These are phyloP conservation scores for Clitocybe nebularis DNA, from an alignment of 1,284 basidiomycete species.

Conservation along the genomic window DNA sequence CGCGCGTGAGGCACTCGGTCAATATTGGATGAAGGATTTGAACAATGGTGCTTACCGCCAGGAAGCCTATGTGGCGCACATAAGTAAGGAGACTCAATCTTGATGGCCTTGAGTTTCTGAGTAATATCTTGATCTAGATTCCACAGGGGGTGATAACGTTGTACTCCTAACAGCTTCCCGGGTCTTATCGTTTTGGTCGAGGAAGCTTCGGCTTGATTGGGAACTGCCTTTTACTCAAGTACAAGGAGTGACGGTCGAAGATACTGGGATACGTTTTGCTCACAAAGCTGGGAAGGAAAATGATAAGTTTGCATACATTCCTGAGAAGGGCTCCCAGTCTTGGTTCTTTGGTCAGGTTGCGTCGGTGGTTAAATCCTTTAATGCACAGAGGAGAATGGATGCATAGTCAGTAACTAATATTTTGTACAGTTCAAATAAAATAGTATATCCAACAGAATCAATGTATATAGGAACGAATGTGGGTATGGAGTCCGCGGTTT, in stretches of 20 bases:
- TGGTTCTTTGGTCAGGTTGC: conserved; percentile 80
- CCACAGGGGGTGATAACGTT: conserved; percentile 80
- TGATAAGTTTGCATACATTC: conserved; percentile 74
- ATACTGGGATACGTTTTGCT: conserved; percentile 84
- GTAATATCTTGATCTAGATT: conserved; percentile 39
- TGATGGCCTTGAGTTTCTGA: conserved; percentile 10
- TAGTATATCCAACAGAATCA: too few relatives aligned
- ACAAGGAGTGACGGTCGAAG: conserved; percentile 85
- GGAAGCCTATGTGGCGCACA: conserved; percentile 91
- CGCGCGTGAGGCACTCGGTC: conserved; percentile 87
- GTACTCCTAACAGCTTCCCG: conserved; percentile 78
- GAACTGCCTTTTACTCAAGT: conserved; percentile 88
- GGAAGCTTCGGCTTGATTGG: conserved; percentile 86
- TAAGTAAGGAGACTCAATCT: conserved; percentile 43
- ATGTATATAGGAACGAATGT: too few relatives aligned
- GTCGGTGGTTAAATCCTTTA: conserved; percentile 70
- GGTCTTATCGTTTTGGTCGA: conserved; percentile 84
- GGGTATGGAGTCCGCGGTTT: too few relatives aligned
- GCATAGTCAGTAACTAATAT: conserved; percentile 19
- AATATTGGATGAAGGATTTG: conserved; percentile 94
- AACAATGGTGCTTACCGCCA: conserved; percentile 82
- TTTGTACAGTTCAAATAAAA: conserved; percentile 11
- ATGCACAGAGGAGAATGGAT: conserved; percentile 70
- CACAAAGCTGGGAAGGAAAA: conserved; percentile 69
- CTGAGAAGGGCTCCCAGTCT: conserved; percentile 66